phyloP scores from a whole-genome alignment of 805 yeast genomes.

The Kregervanrija fluxuum region DNA sequence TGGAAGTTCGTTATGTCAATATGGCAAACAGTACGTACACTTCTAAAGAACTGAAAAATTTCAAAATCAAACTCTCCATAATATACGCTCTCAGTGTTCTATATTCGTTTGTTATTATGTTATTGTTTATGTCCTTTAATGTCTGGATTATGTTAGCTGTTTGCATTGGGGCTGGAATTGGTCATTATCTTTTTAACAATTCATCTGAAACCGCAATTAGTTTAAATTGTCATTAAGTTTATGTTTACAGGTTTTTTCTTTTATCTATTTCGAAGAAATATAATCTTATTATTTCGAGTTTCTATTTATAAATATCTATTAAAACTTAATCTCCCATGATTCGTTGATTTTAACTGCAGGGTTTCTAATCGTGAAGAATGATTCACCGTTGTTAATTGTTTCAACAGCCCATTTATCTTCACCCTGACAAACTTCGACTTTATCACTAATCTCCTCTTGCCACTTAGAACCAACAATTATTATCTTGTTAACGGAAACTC shows the following conservation, averaged over 20 bases:
- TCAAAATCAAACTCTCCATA: slow-evolving; percentile 23
- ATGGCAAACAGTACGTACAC: slow-evolving; percentile 7
- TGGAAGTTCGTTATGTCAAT: slow-evolving; percentile 17
- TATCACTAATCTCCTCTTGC: neutral
- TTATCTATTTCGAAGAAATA: neutral
- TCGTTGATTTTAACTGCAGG: slow-evolving; percentile 41
- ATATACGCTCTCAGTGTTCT: slow-evolving; percentile 36
- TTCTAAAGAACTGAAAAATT: slow-evolving; percentile 12
- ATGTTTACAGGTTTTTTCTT: neutral
- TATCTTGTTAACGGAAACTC: slow-evolving; percentile 47
- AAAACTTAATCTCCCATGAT: slow-evolving; percentile 35
- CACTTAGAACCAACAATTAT: slow-evolving; percentile 35
- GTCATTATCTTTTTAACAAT: slow-evolving; percentile 26
- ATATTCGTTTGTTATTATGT: slow-evolving; percentile 38
- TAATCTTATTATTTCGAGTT: neutral
- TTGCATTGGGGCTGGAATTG: slow-evolving; percentile 34
- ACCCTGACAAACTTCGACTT: slow-evolving; percentile 31
- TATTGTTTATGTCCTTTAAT: slow-evolving; percentile 42
- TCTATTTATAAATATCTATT: neutral
- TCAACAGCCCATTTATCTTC: slow-evolving; percentile 31
- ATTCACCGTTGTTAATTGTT: slow-evolving; percentile 14
- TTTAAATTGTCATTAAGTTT: slow-evolving; percentile 23
- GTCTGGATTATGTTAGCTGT: slow-evolving; percentile 40
- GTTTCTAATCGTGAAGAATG: slow-evolving; percentile 33
- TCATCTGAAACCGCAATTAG: slow-evolving; percentile 11